A percentile compares a stretch with the other conserved stretches of the same genome.
phyloP scores from a whole-genome alignment of 805 yeast species.

The Teunomyces panamensis region DNA sequence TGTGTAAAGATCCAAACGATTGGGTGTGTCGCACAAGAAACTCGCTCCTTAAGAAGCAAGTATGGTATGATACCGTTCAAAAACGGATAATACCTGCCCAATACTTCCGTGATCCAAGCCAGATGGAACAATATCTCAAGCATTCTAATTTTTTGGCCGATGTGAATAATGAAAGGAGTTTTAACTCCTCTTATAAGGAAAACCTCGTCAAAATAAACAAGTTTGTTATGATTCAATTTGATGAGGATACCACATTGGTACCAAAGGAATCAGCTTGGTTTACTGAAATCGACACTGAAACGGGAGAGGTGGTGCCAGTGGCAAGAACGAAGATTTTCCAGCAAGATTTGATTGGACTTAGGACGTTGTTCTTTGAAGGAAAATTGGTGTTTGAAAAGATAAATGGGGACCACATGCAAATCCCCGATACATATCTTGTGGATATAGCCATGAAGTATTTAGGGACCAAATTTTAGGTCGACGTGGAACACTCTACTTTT shows the following conservation, averaged over 20 bases:
- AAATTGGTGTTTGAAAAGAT: constrained; percentile 49
- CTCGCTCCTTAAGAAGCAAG: constrained; percentile 51
- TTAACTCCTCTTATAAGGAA: constrained; percentile 38
- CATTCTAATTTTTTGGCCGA: constrained; percentile 60
- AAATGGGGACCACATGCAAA: constrained; percentile 63
- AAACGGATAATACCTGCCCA: constrained; percentile 65
- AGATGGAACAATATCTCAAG: constrained; percentile 52
- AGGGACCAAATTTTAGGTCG: constrained; percentile 17
- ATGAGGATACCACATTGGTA: constrained; percentile 61
- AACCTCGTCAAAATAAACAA: constrained; percentile 46
- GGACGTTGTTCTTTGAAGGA: constrained; percentile 38
- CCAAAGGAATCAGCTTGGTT: constrained; percentile 76
- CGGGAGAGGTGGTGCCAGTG: constrained; percentile 45
- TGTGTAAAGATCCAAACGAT: constrained; percentile 47
- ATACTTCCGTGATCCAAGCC: constrained; percentile 62
- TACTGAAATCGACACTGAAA: constrained; percentile 44
- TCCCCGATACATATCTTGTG: constrained; percentile 50
- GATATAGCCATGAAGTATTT: constrained; percentile 45
- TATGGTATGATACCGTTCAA: constrained; percentile 60
- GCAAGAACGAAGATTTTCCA: constrained; percentile 47
- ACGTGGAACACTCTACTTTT: not conserved
- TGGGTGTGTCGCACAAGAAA: constrained; percentile 62
- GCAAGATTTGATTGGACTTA: constrained; percentile 62
- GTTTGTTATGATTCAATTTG: constrained; percentile 59
- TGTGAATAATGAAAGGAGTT: constrained; percentile 57